Base-by-base conservation (phyloP, 2,329 filamentous ascomycete species). In the Fusarium subtropicale region DNA sequence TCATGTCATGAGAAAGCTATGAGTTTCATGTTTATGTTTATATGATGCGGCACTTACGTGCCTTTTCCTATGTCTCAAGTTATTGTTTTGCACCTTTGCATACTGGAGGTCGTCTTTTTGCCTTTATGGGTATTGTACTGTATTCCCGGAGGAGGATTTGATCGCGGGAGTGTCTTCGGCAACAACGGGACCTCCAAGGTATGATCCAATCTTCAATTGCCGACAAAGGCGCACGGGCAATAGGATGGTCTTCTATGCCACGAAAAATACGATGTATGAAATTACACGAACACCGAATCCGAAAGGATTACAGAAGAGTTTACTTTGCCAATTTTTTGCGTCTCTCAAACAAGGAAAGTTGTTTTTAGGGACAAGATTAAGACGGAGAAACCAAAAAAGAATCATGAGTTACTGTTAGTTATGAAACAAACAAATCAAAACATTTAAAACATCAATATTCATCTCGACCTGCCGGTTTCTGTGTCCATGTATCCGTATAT, bases 21-120 rank as follows among this genome's bases (percentile, higher is more conserved):
- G 68, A 66, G 56, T 59, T 63, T 67, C 62, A 69, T 67, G 57
- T 56, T 64, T 56, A 62, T 62, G 56, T 61, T 71, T 33, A 30
- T 50, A 65, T 48, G 64, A 71, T 61, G 38, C 53, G 60, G 61
- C 59, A 64, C 68, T 52, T 30, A 42, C 31, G 59, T 71, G 68
- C 59, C 63, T 48, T 71, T 71, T 69, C 50, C 68, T 71, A 66
- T 71, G 68, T 71, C 64, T 51, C 45, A n/a, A 64, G 44, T 33
- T 56, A 45, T 56, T 55, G 34, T 34, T 44, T 51, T 51, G 20
- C n/a, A 6, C 28, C 30, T 39, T 36, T 51, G 18, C 15, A 28
- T 44, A 39, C 24, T 52, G 50, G 51, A 50, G 38, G 52, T 56
- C 44, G 22, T 64, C 33, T 30, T 52, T 63, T 51, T 42, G 36